phyloP scores from a whole-genome alignment of 2,329 filamentous ascomycete genomes.

The Penicillium hesseltinei region DNA sequence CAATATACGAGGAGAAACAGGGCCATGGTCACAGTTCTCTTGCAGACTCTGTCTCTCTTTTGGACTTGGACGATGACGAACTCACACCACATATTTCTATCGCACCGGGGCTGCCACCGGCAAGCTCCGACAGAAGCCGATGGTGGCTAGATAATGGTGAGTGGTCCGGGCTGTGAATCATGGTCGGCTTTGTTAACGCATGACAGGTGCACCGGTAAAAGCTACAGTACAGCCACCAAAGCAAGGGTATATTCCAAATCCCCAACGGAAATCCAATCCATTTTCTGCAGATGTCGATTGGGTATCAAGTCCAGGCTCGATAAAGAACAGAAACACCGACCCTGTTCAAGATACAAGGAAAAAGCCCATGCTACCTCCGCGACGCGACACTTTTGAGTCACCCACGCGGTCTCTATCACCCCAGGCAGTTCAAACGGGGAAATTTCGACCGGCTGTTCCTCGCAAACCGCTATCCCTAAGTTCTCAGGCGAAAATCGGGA shows the following conservation, averaged over 20 bases:
- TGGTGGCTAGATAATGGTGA: constrained; percentile 65
- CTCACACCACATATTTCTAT: constrained; percentile 78
- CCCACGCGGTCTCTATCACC: neutral
- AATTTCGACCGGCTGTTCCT: constrained; percentile 58
- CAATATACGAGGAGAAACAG: constrained; percentile 70
- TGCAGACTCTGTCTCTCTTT: constrained; percentile 19
- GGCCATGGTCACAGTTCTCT: constrained; percentile 57
- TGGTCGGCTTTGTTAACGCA: constrained; percentile 4
- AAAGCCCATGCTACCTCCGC: constrained; percentile 28
- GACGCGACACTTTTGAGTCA: constrained; percentile 10
- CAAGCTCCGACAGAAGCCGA: constrained; percentile 60
- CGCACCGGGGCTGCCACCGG: constrained; percentile 68
- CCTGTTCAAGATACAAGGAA: constrained; percentile 14
- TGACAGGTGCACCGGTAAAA: constrained; percentile 66
- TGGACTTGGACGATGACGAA: constrained; percentile 63
- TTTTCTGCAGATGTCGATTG: constrained; percentile 76
- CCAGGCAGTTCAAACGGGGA: neutral
- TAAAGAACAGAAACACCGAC: constrained; percentile 11
- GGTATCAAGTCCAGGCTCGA: constrained; percentile 51
- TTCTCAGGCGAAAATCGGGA: constrained; percentile 14
- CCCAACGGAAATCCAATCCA: constrained; percentile 74
- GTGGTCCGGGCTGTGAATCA: constrained; percentile 12
- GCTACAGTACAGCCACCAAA: constrained; percentile 68
- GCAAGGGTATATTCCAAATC: constrained; percentile 65
- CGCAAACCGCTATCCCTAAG: constrained; percentile 56